Evolutionary conservation across 2,329 filamentous ascomycete genomes (phyloP).

Genomic region (Paracamarosporium sp.): DNA sequence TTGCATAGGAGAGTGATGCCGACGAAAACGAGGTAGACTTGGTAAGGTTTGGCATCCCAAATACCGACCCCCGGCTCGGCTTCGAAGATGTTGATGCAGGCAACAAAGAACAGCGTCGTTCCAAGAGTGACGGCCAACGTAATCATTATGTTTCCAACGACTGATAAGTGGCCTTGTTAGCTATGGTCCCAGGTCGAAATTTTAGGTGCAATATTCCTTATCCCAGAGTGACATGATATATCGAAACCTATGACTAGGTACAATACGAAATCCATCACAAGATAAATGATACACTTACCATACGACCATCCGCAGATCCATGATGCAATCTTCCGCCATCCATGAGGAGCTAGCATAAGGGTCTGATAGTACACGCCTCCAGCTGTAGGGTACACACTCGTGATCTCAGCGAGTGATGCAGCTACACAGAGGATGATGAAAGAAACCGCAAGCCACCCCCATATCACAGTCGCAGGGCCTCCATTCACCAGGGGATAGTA

Average conservation of each 20-base stretch:
- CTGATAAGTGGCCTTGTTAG: too few species aligned
- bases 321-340: slow-evolving; percentile 67
- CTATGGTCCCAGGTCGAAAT: too few species aligned
- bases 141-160: too few species aligned
- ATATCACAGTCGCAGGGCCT: slow-evolving; percentile 73
- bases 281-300: slow-evolving; percentile 81
- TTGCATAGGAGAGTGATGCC: slow-evolving; percentile 59
- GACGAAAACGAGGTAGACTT: slow-evolving; percentile 58
- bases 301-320: slow-evolving; percentile 79
- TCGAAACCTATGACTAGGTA: too few species aligned
- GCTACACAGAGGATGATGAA: slow-evolving; percentile 73
- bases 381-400: slow-evolving; percentile 75
- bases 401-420: slow-evolving; percentile 74
- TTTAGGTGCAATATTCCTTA: too few species aligned
- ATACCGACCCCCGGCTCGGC: slow-evolving; percentile 53
- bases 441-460: slow-evolving; percentile 74
- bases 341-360: slow-evolving; percentile 71
- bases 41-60: slow-evolving; percentile 52
- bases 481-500: slow-evolving; percentile 71
- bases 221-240: too few species aligned
- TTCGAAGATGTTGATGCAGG: slow-evolving; percentile 63
- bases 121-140: too few species aligned
- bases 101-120: slow-evolving; percentile 62
- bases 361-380: slow-evolving; percentile 82
- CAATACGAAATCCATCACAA: slow-evolving; percentile 86